Conservation (phyloP, 2,329 filamentous ascomycete genomes). For the Ceratocystis ficicola region DNA sequence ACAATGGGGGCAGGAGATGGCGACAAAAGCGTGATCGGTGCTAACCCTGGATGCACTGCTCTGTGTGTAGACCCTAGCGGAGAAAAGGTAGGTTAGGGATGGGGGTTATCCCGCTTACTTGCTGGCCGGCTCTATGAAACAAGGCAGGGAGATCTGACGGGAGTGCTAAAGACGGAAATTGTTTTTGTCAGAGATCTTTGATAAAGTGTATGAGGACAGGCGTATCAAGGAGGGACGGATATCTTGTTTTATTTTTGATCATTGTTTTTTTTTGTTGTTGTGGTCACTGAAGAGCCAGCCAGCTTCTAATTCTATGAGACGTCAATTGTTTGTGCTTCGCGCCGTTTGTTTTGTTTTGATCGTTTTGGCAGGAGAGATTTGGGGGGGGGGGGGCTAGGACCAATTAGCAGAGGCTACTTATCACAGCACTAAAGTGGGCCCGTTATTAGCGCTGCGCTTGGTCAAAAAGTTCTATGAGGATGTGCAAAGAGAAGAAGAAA, state of each 20-base stretch:
- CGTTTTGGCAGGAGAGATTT: neutral
- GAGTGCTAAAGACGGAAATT: neutral
- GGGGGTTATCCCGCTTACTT: neutral
- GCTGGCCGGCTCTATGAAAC: neutral
- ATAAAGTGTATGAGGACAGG: neutral
- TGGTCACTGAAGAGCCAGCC: neutral
- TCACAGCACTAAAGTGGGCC: neutral
- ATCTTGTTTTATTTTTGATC: neutral
- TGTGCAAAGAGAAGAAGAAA: neutral
- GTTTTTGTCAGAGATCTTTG: neutral
- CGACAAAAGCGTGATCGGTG: neutral
- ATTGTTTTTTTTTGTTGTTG: neutral
- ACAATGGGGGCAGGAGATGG: neutral
- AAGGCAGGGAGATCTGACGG: neutral
- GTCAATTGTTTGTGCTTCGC: neutral
- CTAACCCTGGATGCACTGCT: neutral
- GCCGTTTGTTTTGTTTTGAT: neutral
- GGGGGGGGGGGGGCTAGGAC: neutral
- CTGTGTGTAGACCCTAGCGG: neutral
- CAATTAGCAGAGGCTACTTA: neutral
- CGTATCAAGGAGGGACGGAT: neutral
- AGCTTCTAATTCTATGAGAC: neutral
- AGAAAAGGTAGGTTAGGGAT: neutral
- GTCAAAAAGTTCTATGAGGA: slow-evolving; percentile 4
- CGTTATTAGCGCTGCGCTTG: neutral